These are phyloP conservation scores for Amesomyces nigricolor DNA, from an alignment of 2,329 filamentous ascomycete genomes.

Conservation along the genomic window DNA sequence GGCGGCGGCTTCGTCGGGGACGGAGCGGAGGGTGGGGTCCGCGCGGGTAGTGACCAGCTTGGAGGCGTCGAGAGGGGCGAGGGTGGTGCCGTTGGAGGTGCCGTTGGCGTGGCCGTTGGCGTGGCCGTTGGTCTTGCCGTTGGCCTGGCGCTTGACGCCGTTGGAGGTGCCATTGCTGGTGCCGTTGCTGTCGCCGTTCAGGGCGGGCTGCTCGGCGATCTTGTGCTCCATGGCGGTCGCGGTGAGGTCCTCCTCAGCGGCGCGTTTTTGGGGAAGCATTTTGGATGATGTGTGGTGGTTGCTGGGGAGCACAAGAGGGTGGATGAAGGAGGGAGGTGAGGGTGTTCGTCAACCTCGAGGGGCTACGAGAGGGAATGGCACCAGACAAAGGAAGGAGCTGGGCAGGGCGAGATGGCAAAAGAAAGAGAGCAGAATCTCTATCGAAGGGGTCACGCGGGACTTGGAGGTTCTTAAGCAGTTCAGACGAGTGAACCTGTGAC, in stretches of 20 bases:
- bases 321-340: neutral
- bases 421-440: neutral
- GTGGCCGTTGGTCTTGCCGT: constrained; percentile 21
- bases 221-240: constrained; percentile 36
- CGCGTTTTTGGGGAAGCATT: constrained; percentile 15
- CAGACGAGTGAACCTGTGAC: neutral
- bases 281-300: neutral
- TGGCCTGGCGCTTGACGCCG: constrained; percentile 21
- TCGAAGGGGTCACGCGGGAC: constrained; percentile 9
- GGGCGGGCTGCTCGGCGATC: constrained; percentile 32
- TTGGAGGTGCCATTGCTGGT: constrained; percentile 18
- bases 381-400: constrained; percentile 5
- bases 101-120: constrained; percentile 14
- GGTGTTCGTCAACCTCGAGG: neutral
- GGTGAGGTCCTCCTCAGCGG: constrained; percentile 25
- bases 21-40: constrained; percentile 41
- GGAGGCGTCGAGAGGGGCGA: constrained; percentile 51
- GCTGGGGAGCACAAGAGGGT: neutral
- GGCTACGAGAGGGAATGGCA: neutral
- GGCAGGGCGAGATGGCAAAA: neutral
- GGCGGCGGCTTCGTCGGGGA: constrained; percentile 46
- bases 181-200: constrained; percentile 21
- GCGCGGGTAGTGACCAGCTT: constrained; percentile 53
- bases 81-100: constrained; percentile 28
- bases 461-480: constrained; percentile 1